Percentiles rank a stretch among this genome's conserved stretches.
These are phyloP conservation scores for Tulasnella sp. DNA, from an alignment of 768 basidiomycete genomes.

Conservation along the genomic window DNA sequence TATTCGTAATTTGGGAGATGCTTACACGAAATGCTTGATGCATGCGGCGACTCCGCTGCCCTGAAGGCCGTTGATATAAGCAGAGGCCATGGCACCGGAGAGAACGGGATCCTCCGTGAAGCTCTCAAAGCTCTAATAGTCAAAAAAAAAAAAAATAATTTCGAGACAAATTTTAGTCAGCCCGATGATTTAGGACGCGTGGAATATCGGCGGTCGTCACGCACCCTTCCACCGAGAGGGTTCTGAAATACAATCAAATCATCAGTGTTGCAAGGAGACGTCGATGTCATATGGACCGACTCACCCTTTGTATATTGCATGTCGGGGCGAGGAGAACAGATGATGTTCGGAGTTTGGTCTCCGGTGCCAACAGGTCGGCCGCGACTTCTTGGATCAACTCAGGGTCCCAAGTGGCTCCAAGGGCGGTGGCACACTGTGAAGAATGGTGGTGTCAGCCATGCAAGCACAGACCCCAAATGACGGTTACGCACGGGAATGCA, in stretches of 20 bases:
- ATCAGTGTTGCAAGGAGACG: not conserved
- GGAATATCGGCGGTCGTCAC: too few relatives aligned
- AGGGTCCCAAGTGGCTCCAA: slow-evolving; percentile 54
- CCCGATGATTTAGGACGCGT: too few relatives aligned
- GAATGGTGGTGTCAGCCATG: too few relatives aligned
- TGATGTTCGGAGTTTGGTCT: slow-evolving; percentile 55
- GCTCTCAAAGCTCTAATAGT: slow-evolving; percentile 1
- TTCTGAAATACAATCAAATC: not conserved
- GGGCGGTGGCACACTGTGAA: slow-evolving; percentile 33
- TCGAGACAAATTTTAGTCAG: too few relatives aligned
- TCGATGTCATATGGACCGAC: slow-evolving; percentile 22
- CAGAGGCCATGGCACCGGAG: slow-evolving; percentile 56
- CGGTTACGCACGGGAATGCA: slow-evolving; percentile 51
- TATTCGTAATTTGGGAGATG: not conserved
- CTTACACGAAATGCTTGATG: slow-evolving; percentile 52
- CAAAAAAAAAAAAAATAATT: too few relatives aligned
- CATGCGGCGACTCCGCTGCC: slow-evolving; percentile 53
- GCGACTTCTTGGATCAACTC: slow-evolving; percentile 47
- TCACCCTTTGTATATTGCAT: slow-evolving; percentile 55
- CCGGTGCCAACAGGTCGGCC: slow-evolving; percentile 43
- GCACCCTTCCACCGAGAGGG: slow-evolving; percentile 26
- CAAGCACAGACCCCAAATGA: too few relatives aligned
- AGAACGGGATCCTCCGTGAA: slow-evolving; percentile 58
- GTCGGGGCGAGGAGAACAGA: slow-evolving; percentile 57
- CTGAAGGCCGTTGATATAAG: slow-evolving; percentile 66